A percentile compares a stretch with the other conserved stretches of the same genome.
Evolutionary conservation across 345 rosid species (phyloP).

Genomic region (Lagerstroemia speciosa): DNA sequence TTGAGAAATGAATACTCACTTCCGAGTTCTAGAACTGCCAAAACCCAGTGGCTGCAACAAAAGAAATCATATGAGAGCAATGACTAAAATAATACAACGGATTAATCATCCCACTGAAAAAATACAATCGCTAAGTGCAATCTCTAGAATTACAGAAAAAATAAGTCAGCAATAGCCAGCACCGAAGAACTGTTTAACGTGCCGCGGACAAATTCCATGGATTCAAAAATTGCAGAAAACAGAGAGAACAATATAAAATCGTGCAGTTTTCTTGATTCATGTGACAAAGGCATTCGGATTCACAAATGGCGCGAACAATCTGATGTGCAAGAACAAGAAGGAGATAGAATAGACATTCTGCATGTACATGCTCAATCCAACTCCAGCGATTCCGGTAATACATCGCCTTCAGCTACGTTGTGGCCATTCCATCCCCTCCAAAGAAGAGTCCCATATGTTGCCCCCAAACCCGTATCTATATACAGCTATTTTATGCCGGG

Average conservation of each 20-base stretch:
- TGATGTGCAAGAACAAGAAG: neutral
- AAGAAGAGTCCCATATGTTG: neutral
- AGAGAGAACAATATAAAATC: no score
- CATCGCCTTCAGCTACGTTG: no score
- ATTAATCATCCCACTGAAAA: neutral
- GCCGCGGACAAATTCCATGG: neutral
- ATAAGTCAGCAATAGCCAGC: neutral
- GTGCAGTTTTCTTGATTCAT: no score
- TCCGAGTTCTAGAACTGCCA: constrained; percentile 20
- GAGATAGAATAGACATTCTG: neutral
- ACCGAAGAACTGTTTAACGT: neutral
- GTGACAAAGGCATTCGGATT: no score
- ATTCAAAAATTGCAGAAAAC: no score
- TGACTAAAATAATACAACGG: neutral
- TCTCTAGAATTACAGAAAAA: neutral
- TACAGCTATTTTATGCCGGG: neutral
- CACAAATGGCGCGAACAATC: neutral
- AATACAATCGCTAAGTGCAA: neutral
- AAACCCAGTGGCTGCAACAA: constrained; percentile 33
- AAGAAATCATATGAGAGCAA: neutral
- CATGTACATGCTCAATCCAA: neutral
- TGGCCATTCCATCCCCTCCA: no score
- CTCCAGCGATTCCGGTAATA: neutral
- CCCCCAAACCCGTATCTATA: neutral
- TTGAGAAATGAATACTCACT: constrained; percentile 26